Conservation (phyloP, 2,329 filamentous ascomycete species). For the Cladosporium sp. region DNA sequence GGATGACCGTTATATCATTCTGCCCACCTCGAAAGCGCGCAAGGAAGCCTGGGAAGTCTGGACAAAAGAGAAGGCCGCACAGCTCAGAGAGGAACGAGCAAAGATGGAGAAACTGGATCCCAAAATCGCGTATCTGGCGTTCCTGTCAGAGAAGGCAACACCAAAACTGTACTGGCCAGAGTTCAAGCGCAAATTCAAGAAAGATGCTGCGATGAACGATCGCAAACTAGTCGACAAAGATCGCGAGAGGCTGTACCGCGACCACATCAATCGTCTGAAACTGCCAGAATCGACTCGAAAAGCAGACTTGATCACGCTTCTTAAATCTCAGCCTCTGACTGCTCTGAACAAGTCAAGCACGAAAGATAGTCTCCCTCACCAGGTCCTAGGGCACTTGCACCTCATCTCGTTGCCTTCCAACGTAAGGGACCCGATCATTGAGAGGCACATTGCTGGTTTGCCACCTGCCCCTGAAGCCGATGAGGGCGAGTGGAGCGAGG, state of each 20-base stretch:
- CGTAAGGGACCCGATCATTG: constrained; percentile 64
- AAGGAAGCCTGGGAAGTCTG: constrained; percentile 83
- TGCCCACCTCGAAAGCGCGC: constrained; percentile 76
- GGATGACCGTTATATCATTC: constrained; percentile 81
- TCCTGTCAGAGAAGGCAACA: constrained; percentile 78
- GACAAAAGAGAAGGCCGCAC: constrained; percentile 73
- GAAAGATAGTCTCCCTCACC: constrained; percentile 59
- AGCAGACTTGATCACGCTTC: constrained; percentile 65
- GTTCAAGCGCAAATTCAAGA: constrained; percentile 87
- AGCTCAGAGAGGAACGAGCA: constrained; percentile 70
- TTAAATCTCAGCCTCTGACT: constrained; percentile 61
- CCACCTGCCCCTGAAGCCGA: constrained; percentile 40
- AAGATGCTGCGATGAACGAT: constrained; percentile 78
- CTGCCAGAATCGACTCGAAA: constrained; percentile 66
- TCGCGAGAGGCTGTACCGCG: constrained; percentile 75
- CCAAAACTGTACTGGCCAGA: constrained; percentile 97
- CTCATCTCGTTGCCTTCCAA: constrained; percentile 66
- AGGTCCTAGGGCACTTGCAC: constrained; percentile 65
- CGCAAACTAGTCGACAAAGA: constrained; percentile 62
- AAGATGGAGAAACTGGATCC: constrained; percentile 81
- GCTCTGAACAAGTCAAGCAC: constrained; percentile 61
- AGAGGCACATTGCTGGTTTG: constrained; percentile 65
- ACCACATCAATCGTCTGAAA: constrained; percentile 67
- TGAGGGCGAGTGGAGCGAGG: constrained; percentile 54
- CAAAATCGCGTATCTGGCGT: constrained; percentile 74